Conservation (phyloP, 768 basidiomycete species). For the Clitopilus passeckerianus region DNA sequence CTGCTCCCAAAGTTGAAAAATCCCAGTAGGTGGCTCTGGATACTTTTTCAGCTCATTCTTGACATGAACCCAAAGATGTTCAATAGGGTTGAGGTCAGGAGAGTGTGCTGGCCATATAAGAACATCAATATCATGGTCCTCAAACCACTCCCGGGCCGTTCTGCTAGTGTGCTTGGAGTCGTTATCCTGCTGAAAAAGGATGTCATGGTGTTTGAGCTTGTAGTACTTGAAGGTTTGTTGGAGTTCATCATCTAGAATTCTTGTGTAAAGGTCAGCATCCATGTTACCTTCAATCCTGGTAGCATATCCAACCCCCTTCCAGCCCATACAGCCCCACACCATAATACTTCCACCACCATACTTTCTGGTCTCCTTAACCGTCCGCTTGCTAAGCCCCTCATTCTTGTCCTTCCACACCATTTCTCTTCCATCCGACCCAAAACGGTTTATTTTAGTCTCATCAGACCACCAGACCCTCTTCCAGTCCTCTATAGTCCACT, state of each 20-base stretch:
- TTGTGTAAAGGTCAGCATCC: constrained; percentile 5
- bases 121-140: constrained; percentile 3
- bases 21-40: neutral
- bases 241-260: constrained; percentile 16
- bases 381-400: constrained; percentile 13
- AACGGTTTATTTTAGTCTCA: too few species aligned
- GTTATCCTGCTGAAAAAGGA: constrained; percentile 21
- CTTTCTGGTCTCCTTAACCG: constrained; percentile 14
- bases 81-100: constrained; percentile 24
- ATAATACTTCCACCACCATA: constrained; percentile 19
- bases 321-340: constrained; percentile 22
- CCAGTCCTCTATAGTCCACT: constrained; percentile 22
- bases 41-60: constrained; percentile 1
- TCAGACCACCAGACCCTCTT: constrained; percentile 19
- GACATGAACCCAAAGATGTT: too few species aligned
- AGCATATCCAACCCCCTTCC: constrained; percentile 16
- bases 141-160: constrained; percentile 10
- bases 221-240: constrained; percentile 7
- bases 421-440: too few species aligned
- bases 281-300: too few species aligned
- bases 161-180: constrained; percentile 16
- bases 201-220: constrained; percentile 1
- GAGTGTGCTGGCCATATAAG: constrained; percentile 9
- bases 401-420: too few species aligned
- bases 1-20: neutral